These are phyloP conservation scores for Aplosporella prunicola DNA, from an alignment of 2,329 filamentous ascomycete species.

Conservation along the genomic window DNA sequence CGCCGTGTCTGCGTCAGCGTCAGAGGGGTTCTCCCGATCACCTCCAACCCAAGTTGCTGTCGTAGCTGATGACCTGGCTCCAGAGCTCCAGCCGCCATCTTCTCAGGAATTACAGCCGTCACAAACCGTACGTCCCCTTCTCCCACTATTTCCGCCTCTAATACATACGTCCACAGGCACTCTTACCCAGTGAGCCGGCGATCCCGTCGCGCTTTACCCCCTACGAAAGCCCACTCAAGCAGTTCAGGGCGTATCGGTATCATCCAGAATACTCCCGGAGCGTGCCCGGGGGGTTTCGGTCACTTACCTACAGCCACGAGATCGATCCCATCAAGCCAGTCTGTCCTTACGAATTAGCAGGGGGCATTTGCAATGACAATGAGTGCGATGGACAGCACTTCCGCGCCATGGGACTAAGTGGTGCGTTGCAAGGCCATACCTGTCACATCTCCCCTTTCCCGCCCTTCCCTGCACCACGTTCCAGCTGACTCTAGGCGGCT, in stretches of 20 bases:
- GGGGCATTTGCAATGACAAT: slow-evolving; percentile 62
- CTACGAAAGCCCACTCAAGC: slow-evolving; percentile 74
- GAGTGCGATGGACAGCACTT: slow-evolving; percentile 77
- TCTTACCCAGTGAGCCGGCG: neutral
- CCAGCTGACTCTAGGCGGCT: slow-evolving; percentile 27
- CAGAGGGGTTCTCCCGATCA: slow-evolving; percentile 12
- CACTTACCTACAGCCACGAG: slow-evolving; percentile 85
- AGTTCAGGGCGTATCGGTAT: slow-evolving; percentile 83
- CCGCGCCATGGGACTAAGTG: slow-evolving; percentile 57
- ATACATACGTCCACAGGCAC: slow-evolving; percentile 4
- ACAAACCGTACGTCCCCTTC: slow-evolving; percentile 18
- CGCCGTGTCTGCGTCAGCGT: slow-evolving; percentile 1
- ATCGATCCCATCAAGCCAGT: slow-evolving; percentile 68
- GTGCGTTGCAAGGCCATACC: slow-evolving; percentile 48
- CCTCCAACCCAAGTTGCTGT: slow-evolving; percentile 12
- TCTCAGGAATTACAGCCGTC: slow-evolving; percentile 9
- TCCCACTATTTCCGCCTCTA: slow-evolving; percentile 7
- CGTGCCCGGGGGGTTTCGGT: slow-evolving; percentile 70
- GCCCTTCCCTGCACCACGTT: slow-evolving; percentile 12
- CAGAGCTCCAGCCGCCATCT: slow-evolving; percentile 26
- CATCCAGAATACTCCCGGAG: slow-evolving; percentile 65
- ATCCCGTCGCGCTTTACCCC: slow-evolving; percentile 40
- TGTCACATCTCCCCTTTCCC: slow-evolving; percentile 4
- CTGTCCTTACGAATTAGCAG: slow-evolving; percentile 66
- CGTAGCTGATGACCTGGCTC: slow-evolving; percentile 31